Evolutionary conservation across 192 early-diverging fungal genomes (phyloP).

Genomic region (Coemansia sp.): DNA sequence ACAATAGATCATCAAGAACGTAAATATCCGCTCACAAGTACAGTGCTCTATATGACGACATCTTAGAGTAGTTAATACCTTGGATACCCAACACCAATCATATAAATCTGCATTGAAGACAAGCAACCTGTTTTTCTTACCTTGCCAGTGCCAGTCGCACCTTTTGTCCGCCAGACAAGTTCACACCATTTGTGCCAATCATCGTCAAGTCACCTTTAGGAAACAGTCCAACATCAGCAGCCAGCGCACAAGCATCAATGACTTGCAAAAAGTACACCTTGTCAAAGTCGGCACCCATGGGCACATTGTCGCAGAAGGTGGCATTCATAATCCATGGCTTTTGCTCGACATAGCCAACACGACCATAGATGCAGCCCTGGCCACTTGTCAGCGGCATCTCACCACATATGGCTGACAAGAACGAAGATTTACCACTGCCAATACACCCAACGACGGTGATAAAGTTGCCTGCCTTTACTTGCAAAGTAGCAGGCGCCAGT

Average conservation of each 20-base stretch:
- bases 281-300: conserved; percentile 21
- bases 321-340: conserved; percentile 45
- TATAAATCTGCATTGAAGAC: neutral
- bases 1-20: conserved; percentile 71
- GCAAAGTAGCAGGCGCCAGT: conserved; percentile 61
- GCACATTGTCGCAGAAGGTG: conserved; percentile 49
- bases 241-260: conserved; percentile 34
- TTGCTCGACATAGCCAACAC: conserved; percentile 51
- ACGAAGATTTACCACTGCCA: conserved; percentile 73
- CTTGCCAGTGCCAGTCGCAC: conserved; percentile 65
- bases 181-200: conserved; percentile 62
- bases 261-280: conserved; percentile 24
- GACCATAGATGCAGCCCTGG: conserved; percentile 67
- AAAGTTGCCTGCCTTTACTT: conserved; percentile 66
- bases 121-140: conserved; percentile 7
- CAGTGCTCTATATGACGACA: conserved; percentile 53
- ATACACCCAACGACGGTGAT: conserved; percentile 80
- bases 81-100: neutral
- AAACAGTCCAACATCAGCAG: conserved; percentile 25
- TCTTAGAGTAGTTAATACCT: neutral
- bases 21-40: conserved; percentile 66
- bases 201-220: conserved; percentile 49
- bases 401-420: conserved; percentile 69
- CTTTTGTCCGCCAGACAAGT: conserved; percentile 66
- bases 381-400: conserved; percentile 84